These are phyloP conservation scores for Penicillium egyptiacum DNA, from an alignment of 495 filamentous ascomycete species.

Conservation along the genomic window DNA sequence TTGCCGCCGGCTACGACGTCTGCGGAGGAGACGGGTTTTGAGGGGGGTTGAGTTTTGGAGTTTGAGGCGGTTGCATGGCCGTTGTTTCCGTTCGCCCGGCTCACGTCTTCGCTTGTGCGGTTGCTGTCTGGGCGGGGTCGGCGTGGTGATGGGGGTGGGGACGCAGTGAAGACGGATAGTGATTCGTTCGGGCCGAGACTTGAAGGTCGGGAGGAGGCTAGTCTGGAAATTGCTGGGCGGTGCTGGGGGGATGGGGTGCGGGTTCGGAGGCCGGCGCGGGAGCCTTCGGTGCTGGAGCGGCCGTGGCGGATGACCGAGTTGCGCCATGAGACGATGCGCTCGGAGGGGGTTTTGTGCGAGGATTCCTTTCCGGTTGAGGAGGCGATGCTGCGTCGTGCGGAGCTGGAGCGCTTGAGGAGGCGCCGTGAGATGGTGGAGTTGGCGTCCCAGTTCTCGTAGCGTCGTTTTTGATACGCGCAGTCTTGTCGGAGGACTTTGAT, in stretches of 20 bases:
- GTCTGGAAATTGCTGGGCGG: conserved; percentile 16
- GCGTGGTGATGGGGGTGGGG: conserved; percentile 39
- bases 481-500: conserved; percentile 96
- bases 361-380: conserved; percentile 50
- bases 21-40: conserved; percentile 17
- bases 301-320: conserved; percentile 66
- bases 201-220: conserved; percentile 26
- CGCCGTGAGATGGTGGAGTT: conserved; percentile 77
- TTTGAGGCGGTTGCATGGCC: neutral
- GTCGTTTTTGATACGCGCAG: conserved; percentile 70
- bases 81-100: neutral
- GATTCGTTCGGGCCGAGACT: conserved; percentile 30
- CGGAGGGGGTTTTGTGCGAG: conserved; percentile 61
- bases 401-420: conserved; percentile 68
- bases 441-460: conserved; percentile 52
- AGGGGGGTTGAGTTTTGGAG: conserved; percentile 1
- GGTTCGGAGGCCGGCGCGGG: conserved; percentile 39
- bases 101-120: conserved; percentile 19
- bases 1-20: conserved; percentile 23
- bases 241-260: conserved; percentile 58
- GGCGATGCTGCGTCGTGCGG: conserved; percentile 52
- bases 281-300: conserved; percentile 52
- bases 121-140: conserved; percentile 32
- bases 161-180: conserved; percentile 34
- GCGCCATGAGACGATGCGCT: conserved; percentile 91